Percentiles rank a stretch among this genome's conserved stretches.
These are phyloP conservation scores for Lactarius evosmus DNA, from an alignment of 768 basidiomycete species.

Conservation along the genomic window DNA sequence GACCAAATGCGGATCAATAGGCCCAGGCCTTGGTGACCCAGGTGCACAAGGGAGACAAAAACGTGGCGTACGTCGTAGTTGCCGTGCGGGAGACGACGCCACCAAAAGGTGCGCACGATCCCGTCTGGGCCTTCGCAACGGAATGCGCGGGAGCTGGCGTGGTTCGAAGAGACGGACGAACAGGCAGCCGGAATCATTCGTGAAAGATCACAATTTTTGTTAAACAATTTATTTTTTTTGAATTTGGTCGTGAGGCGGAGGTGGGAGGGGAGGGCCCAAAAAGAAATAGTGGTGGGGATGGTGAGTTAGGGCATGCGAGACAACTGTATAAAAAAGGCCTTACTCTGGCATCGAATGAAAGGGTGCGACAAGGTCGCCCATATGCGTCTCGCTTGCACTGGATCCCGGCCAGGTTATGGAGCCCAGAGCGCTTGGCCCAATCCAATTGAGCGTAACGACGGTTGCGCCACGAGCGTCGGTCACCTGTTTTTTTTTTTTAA, in stretches of 20 bases:
- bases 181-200: no score
- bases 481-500: constrained; percentile 7
- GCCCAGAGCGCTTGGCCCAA: constrained; percentile 12
- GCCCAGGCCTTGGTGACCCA: not conserved
- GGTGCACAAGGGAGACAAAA: not conserved
- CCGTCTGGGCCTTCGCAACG: constrained; percentile 15
- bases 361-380: constrained; percentile 17
- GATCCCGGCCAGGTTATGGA: constrained; percentile 10
- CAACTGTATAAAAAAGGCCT: not conserved
- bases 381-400: not conserved
- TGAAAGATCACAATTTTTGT: no score
- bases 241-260: not conserved
- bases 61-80: constrained; percentile 12
- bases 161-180: not conserved
- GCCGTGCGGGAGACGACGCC: constrained; percentile 2
- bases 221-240: no score
- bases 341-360: not conserved
- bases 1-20: no score
- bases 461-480: not conserved
- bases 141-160: constrained; percentile 16
- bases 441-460: constrained; percentile 18
- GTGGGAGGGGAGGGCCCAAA: not conserved
- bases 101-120: constrained; percentile 15
- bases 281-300: not conserved
- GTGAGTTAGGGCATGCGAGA: not conserved